Evolutionary conservation across 2,329 filamentous ascomycete species (phyloP).

Genomic region (Akanthomyces dipterigenus): DNA sequence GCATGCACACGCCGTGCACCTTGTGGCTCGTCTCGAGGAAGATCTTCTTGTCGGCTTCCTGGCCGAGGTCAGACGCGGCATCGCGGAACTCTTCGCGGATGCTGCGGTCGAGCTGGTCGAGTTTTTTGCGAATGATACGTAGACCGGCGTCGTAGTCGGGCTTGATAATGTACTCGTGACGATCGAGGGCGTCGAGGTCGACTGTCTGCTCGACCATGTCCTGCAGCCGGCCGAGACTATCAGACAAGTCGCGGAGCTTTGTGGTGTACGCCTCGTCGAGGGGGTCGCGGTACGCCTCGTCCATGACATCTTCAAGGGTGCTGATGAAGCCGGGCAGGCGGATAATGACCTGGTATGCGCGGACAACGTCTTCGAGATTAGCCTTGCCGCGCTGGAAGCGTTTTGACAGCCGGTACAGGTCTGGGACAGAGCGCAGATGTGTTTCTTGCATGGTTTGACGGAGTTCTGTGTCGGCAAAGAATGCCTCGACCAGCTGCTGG

Average conservation of each 20-base stretch:
- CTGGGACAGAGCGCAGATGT: constrained; percentile 85
- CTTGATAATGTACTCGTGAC: constrained; percentile 98
- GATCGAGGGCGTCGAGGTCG: constrained; percentile 88
- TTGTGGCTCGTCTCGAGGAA: constrained; percentile 88
- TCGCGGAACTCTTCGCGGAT: constrained; percentile 77
- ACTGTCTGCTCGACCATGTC: constrained; percentile 99
- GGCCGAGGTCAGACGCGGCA: constrained; percentile 73
- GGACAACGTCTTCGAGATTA: constrained; percentile 89
- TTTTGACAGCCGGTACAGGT: constrained; percentile 88
- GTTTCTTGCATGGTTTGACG: constrained; percentile 96
- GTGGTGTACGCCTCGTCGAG: constrained; percentile 81
- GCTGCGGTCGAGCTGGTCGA: constrained; percentile 74
- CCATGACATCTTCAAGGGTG: constrained; percentile 89
- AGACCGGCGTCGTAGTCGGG: constrained; percentile 91
- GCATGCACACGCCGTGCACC: constrained; percentile 94
- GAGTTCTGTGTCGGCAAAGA: constrained; percentile 85
- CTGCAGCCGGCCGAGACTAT: constrained; percentile 76
- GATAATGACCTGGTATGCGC: constrained; percentile 91
- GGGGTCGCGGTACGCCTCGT: constrained; percentile 83
- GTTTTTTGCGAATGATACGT: constrained; percentile 79
- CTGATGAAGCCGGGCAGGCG: constrained; percentile 83
- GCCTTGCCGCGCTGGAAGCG: constrained; percentile 89
- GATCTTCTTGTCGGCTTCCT: constrained; percentile 97
- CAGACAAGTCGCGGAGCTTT: constrained; percentile 69
- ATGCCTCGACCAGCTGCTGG: constrained; percentile 91